phyloP scores from a whole-genome alignment of 78 protist species.

The Dictyostelium discoideum region dicty_2.7 NC_007088.5:6732501-6733000 shows the following conservation, averaged over 20 bases:
- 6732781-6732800: conserved; percentile 92
- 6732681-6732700: conserved; percentile 96
- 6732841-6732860: conserved; percentile 89
- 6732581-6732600: conserved; percentile 91
- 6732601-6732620: conserved; percentile 41
- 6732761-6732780: conserved; percentile 95
- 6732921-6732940: conserved; percentile 79
- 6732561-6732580: conserved; percentile 87
- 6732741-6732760: conserved; percentile 92
- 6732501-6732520: conserved; percentile 97
- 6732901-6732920: conserved; percentile 90
- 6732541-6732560: conserved; percentile 96
- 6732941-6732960: conserved; percentile 58
- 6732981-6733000: conserved; percentile 35
- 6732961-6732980: conserved; percentile 57
- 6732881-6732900: conserved; percentile 85
- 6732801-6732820: conserved; percentile 84
- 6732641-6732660: conserved; percentile 94
- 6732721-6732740: conserved; percentile 99
- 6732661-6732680: conserved; percentile 97
- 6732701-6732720: conserved; percentile 99
- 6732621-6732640: conserved; percentile 21
- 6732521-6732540: conserved; percentile 96
- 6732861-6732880: conserved; percentile 67
- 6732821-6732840: conserved; percentile 91